phyloP scores from a whole-genome alignment of 2,329 filamentous ascomycete species.

The Alternaria metachromatica region DNA sequence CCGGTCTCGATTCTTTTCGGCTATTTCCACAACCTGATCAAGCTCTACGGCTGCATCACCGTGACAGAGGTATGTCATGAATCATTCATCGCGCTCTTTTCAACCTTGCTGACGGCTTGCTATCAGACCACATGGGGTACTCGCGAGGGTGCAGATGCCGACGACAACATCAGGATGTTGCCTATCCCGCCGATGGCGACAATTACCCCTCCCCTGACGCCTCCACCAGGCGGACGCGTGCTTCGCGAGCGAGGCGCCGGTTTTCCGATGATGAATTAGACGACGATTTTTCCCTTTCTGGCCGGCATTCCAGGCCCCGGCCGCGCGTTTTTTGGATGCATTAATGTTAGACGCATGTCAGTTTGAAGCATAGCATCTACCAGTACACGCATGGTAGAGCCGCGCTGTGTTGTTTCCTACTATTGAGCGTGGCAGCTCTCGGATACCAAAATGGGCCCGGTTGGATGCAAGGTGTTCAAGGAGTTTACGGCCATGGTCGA shows the following conservation, averaged over 20 bases:
- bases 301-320: slow-evolving; percentile 28
- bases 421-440: slow-evolving; percentile 37
- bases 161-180: slow-evolving; percentile 56
- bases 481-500: slow-evolving; percentile 27
- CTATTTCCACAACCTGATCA: slow-evolving; percentile 91
- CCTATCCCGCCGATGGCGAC: slow-evolving; percentile 43
- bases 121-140: slow-evolving; percentile 91
- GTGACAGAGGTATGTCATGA: slow-evolving; percentile 52
- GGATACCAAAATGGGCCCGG: slow-evolving; percentile 42
- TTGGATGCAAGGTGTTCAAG: slow-evolving; percentile 42
- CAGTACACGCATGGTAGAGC: slow-evolving; percentile 30
- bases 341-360: slow-evolving; percentile 47
- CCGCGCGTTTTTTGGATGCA: slow-evolving; percentile 32
- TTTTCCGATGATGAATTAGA: slow-evolving; percentile 37
- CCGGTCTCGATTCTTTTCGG: slow-evolving; percentile 90
- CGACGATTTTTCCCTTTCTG: slow-evolving; percentile 30
- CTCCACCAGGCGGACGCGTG: slow-evolving; percentile 41
- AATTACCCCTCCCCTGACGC: slow-evolving; percentile 45
- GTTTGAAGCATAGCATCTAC: slow-evolving; percentile 32
- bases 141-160: slow-evolving; percentile 86
- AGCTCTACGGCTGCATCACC: slow-evolving; percentile 84
- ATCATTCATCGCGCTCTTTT: slow-evolving; percentile 20
- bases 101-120: slow-evolving; percentile 24
- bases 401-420: slow-evolving; percentile 21
- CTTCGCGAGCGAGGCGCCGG: slow-evolving; percentile 45